Evolutionary conservation across 139 green algal genomes (phyloP).

Genomic region (Haematococcus lacustris): DNA sequence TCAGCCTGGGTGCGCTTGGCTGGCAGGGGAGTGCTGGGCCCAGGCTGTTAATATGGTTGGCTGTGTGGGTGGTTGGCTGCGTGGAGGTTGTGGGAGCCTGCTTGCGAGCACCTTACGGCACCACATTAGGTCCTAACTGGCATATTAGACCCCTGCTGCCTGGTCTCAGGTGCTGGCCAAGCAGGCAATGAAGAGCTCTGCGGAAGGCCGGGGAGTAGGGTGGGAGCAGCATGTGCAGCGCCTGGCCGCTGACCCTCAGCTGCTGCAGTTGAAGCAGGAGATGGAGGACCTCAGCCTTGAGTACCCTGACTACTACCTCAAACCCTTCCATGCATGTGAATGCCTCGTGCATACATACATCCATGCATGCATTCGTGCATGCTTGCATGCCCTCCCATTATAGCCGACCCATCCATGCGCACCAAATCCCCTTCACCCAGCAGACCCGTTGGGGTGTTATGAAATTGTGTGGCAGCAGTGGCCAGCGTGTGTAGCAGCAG

Average conservation of each 20-base stretch:
- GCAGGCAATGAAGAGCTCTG: constrained; percentile 46
- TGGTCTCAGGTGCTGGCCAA: constrained; percentile 11
- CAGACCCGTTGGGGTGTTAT: background rate
- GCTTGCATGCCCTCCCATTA: background rate
- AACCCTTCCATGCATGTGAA: constrained; percentile 72
- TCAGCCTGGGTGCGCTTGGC: too few relatives aligned
- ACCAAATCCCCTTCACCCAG: background rate
- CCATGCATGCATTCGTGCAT: too few relatives aligned
- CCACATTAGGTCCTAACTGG: too few relatives aligned
- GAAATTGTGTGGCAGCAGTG: background rate
- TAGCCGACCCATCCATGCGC: background rate
- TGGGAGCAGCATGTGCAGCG: constrained; percentile 37
- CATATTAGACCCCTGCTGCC: too few relatives aligned
- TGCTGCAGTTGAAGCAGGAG: constrained; percentile 37
- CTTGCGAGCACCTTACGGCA: too few relatives aligned
- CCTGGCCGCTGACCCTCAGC: constrained; percentile 18
- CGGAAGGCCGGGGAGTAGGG: constrained; percentile 33
- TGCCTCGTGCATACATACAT: background rate
- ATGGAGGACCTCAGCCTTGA: constrained; percentile 35
- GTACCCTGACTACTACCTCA: constrained; percentile 69
- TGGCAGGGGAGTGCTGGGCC: too few relatives aligned
- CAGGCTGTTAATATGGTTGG: too few relatives aligned
- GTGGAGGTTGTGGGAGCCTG: too few relatives aligned
- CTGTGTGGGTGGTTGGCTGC: too few relatives aligned
- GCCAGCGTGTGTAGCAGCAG: background rate